phyloP scores from a whole-genome alignment of 1,284 basidiomycete species.

The Ustilago vetiveriae region DNA sequence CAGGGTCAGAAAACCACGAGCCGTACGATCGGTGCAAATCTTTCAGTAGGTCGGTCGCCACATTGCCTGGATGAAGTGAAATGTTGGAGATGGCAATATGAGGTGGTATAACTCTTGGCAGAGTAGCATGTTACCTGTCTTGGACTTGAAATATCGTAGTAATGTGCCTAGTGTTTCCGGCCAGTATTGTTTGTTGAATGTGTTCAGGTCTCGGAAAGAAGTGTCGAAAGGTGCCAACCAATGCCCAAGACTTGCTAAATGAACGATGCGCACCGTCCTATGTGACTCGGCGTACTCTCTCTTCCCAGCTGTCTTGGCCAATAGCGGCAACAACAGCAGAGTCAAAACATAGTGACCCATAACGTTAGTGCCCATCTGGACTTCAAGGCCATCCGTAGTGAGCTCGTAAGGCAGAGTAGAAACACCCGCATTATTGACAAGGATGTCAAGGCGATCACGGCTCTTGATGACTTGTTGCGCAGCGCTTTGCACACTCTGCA shows the following conservation, averaged over 20 bases:
- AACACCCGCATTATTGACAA: background rate
- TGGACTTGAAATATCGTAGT: background rate
- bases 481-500: background rate
- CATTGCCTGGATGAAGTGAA: background rate
- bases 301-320: background rate
- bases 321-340: background rate
- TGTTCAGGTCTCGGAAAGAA: background rate
- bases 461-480: background rate
- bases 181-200: background rate
- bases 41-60: background rate
- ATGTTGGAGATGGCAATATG: background rate
- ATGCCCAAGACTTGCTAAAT: background rate
- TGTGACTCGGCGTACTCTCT: background rate
- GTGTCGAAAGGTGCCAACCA: background rate
- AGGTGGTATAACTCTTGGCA: slow-evolving; percentile 1
- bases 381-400: background rate
- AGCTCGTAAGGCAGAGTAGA: background rate
- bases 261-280: background rate
- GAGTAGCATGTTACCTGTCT: slow-evolving; percentile 1
- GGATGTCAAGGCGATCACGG: background rate
- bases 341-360: background rate
- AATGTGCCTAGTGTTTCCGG: background rate
- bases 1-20: background rate
- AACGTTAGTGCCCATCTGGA: slow-evolving; percentile 5
- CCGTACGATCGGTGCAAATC: background rate